Base-by-base conservation (phyloP, 1,284 basidiomycete species). In the Apiotrichum sp. region DNA sequence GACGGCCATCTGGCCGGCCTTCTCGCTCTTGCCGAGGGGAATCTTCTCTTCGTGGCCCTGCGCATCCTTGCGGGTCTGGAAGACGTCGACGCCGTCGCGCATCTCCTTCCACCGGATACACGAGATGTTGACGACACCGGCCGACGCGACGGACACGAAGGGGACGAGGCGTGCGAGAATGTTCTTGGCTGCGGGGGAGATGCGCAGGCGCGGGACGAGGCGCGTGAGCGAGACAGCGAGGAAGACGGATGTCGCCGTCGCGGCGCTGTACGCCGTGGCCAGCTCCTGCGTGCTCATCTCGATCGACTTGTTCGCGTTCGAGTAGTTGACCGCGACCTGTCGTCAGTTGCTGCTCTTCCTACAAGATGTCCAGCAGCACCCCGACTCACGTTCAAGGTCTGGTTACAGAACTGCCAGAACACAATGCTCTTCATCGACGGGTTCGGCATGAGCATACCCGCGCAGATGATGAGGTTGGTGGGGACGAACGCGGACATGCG, bases 71-170 rank as follows among this genome's bases (percentile, higher is more conserved):
- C 55, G 59, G 29, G 75, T 45, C 42, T 72, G 67, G 68, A 71
- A 81, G 13, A 82, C 74, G 38, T 76, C 74, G 46, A 81, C 73
- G 16, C 80, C 80, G 58, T 81, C 79, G 8, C 76, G 67, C 71
- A 82, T 80, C 69, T 81, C 80, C 63, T 81, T 82, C 80, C 80
- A 82, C 16, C 80, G 65, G 73, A 81, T 81, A 59, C 79, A 75
- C 9, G 76, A 76, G 55, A 80, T 79, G 62, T 80, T 80, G 58
- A 80, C 78, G 40, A 77, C 73, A 38, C 79, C 79, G 7, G 79
- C 79, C 13, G 69, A 71, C 2, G 80, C 80, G 10, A 82, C 80
- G 36, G 75, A 73, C 3, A 74, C 79, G 56, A 82, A 82, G 0
- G 80, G 80, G 0, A 81, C 79, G 29, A 81, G 71, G 40, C 76